Evolutionary conservation across 176 grass and related monocot genomes (phyloP).

Genomic region (Aegilops sharonensis): DNA sequence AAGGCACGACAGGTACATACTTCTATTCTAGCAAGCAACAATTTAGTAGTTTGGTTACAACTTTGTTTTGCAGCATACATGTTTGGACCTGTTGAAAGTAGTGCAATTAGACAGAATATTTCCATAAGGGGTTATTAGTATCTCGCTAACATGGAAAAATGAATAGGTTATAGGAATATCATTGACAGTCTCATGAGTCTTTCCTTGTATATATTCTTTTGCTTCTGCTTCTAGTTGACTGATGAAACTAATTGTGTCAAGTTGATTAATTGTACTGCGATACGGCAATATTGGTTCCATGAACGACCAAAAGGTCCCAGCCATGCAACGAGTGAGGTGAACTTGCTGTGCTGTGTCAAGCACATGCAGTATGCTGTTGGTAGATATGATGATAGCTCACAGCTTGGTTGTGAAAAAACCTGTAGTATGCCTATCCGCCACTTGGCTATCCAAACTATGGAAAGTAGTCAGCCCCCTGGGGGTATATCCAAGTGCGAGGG

Average conservation of each 20-base stretch:
- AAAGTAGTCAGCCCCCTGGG: neutral
- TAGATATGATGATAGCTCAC: neutral
- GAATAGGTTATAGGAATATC: neutral
- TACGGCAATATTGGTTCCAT: neutral
- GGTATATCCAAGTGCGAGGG: neutral
- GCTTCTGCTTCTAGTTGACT: neutral
- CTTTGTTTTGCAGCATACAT: too few species aligned
- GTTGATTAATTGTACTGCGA: neutral
- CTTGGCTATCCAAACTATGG: neutral
- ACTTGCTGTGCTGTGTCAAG: neutral
- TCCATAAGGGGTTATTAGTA: neutral
- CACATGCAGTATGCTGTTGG: neutral
- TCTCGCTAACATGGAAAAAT: neutral
- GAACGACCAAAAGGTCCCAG: neutral
- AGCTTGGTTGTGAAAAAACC: neutral
- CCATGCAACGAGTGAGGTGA: neutral
- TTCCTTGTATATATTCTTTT: neutral
- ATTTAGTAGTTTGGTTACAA: neutral
- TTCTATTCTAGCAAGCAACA: neutral
- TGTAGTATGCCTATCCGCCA: neutral
- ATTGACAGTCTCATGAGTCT: neutral
- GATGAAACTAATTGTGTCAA: neutral
- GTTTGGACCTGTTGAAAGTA: neutral
- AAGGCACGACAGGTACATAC: slow-evolving; percentile 73
- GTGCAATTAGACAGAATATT: neutral